Evolutionary conservation across 257 asterid species (phyloP).

Genomic region (Jacaranda mimosifolia): DNA sequence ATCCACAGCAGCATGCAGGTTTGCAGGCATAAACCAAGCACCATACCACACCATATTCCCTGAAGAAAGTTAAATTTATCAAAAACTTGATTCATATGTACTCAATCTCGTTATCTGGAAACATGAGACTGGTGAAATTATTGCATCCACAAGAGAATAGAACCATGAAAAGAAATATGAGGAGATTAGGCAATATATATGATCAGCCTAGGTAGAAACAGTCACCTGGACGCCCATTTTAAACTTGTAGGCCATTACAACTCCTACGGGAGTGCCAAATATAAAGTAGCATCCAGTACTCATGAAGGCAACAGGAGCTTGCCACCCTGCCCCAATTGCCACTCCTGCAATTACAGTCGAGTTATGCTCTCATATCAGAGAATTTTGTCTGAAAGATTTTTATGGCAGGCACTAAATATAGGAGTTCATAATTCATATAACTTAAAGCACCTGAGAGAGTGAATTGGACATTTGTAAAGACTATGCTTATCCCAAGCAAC

Average conservation of each 20-base stretch:
- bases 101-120: no score
- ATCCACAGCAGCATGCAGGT: conserved; percentile 46
- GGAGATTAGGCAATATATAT: not conserved
- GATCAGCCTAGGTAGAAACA: not conserved
- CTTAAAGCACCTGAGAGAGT: conserved; percentile 53
- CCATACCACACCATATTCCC: conserved; percentile 69
- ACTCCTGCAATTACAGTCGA: conserved; percentile 42
- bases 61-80: conserved; percentile 18
- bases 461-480: conserved; percentile 50
- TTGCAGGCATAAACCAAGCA: conserved; percentile 50
- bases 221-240: conserved; percentile 53
- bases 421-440: no score
- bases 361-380: not conserved
- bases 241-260: conserved; percentile 46
- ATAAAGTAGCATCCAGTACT: conserved; percentile 53
- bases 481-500: conserved; percentile 52
- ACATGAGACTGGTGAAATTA: not conserved
- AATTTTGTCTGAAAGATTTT: not conserved
- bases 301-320: conserved; percentile 51
- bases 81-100: not conserved
- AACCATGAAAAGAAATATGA: not conserved
- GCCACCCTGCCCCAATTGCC: conserved; percentile 76
- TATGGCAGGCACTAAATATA: not conserved
- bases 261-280: conserved; percentile 54
- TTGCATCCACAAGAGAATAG: no score